Conservation (phyloP, 2,329 filamentous ascomycete genomes). For the Penicillium brevicompactum region DNA sequence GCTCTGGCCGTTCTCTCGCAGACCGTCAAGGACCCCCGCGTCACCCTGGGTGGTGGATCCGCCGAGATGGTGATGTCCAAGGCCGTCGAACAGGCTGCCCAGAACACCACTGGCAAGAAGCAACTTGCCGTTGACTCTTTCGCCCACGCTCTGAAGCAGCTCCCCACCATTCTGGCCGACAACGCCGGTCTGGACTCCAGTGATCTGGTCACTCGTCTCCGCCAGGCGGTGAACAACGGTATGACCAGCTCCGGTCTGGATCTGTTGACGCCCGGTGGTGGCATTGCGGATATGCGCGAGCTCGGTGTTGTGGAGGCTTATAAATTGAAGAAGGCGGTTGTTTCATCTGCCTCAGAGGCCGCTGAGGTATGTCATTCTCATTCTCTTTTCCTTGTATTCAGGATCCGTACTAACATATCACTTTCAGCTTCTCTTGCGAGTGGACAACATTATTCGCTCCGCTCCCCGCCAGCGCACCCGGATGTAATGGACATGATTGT, state of each 20-base stretch:
- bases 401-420: slow-evolving; percentile 15
- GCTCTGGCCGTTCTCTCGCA: slow-evolving; percentile 94
- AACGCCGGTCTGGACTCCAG: slow-evolving; percentile 96
- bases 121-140: slow-evolving; percentile 91
- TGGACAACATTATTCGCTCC: slow-evolving; percentile 96
- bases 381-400: neutral
- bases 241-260: slow-evolving; percentile 91
- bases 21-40: slow-evolving; percentile 90
- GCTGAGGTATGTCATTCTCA: slow-evolving; percentile 71
- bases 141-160: slow-evolving; percentile 82
- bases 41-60: slow-evolving; percentile 91
- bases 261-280: slow-evolving; percentile 83
- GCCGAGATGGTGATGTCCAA: slow-evolving; percentile 99
- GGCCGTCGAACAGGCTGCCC: slow-evolving; percentile 89
- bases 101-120: slow-evolving; percentile 95
- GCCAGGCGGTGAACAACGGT: slow-evolving; percentile 93
- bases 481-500: slow-evolving; percentile 54
- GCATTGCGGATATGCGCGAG: slow-evolving; percentile 94
- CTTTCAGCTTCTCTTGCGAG: slow-evolving; percentile 76
- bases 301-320: slow-evolving; percentile 95
- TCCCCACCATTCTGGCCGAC: slow-evolving; percentile 95
- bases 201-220: slow-evolving; percentile 85
- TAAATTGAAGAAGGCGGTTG: slow-evolving; percentile 98
- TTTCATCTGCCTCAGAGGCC: slow-evolving; percentile 92
- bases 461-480: slow-evolving; percentile 82